A percentile compares a stretch with the other conserved stretches of the same genome.
These are phyloP conservation scores for Aspergillus tubingensis DNA, from an alignment of 2,329 filamentous ascomycete species.

Conservation along the genomic window DNA sequence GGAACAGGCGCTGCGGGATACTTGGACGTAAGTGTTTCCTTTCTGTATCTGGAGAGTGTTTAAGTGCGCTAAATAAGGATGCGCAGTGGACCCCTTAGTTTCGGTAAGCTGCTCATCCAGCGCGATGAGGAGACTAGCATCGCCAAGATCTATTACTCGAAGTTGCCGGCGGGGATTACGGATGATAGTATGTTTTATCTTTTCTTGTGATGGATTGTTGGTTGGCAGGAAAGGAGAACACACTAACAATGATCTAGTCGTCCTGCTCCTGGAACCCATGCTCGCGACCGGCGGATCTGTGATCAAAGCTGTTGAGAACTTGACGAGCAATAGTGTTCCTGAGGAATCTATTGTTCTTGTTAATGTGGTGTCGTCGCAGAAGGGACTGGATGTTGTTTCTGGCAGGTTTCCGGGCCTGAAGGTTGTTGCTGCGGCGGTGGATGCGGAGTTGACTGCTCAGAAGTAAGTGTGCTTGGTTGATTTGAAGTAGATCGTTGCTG, in stretches of 20 bases:
- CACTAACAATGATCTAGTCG: conserved; percentile 11
- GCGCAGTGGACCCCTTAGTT: conserved; percentile 29
- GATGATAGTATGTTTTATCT: conserved; percentile 17
- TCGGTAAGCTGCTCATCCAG: conserved; percentile 38
- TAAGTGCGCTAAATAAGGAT: background rate
- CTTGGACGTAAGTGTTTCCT: conserved; percentile 24
- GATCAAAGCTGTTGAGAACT: conserved; percentile 16
- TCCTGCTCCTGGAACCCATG: conserved; percentile 24
- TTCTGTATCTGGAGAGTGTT: background rate
- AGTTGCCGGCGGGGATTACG: conserved; percentile 28
- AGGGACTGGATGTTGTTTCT: conserved; percentile 25
- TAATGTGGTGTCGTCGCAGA: conserved; percentile 30
- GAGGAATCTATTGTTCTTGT: conserved; percentile 34
- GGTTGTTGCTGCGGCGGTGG: conserved; percentile 26
- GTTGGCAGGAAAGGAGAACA: too few species aligned
- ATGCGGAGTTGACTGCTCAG: conserved; percentile 17
- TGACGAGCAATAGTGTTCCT: conserved; percentile 15
- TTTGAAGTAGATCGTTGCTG: background rate
- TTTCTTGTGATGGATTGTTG: background rate
- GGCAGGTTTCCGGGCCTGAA: conserved; percentile 24
- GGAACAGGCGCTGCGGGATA: conserved; percentile 31
- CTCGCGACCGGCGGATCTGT: conserved; percentile 24
- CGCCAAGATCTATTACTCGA: conserved; percentile 33
- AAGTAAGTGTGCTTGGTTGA: conserved; percentile 12
- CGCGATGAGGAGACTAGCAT: conserved; percentile 34